These are phyloP conservation scores for Bipolaris bicolor DNA, from an alignment of 2,329 filamentous ascomycete genomes.

Conservation along the genomic window DNA sequence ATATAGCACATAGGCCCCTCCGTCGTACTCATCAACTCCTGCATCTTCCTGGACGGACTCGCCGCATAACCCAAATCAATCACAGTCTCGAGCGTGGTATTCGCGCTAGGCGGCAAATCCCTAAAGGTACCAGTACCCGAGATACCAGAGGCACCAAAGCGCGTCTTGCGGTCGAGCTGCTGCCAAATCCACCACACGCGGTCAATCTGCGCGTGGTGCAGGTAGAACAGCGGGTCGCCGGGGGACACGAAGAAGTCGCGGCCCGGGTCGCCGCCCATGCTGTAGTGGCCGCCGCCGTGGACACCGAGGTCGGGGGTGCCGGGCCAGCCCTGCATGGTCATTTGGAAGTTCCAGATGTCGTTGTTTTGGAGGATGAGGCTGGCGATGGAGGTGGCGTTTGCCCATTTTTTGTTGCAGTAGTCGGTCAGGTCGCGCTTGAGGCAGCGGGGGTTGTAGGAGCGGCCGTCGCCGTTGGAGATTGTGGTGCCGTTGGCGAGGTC, in stretches of 20 bases:
- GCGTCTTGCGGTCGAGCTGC: slow-evolving; percentile 49
- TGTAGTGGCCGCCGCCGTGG: slow-evolving; percentile 50
- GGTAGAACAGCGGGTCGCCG: slow-evolving; percentile 52
- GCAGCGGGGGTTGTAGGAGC: slow-evolving; percentile 32
- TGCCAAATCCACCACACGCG: slow-evolving; percentile 51
- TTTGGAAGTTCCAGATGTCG: slow-evolving; percentile 38
- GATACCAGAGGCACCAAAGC: slow-evolving; percentile 43
- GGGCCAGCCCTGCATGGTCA: slow-evolving; percentile 40
- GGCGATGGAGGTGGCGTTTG: slow-evolving; percentile 31
- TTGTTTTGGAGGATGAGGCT: slow-evolving; percentile 30
- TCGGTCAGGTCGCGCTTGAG: slow-evolving; percentile 35
- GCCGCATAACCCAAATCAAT: slow-evolving; percentile 51
- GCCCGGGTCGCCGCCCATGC: slow-evolving; percentile 52
- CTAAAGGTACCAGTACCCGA: slow-evolving; percentile 55
- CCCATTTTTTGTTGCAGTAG: slow-evolving; percentile 30
- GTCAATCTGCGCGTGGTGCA: slow-evolving; percentile 56
- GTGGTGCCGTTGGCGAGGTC: slow-evolving; percentile 23
- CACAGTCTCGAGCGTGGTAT: slow-evolving; percentile 54
- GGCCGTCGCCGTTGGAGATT: slow-evolving; percentile 35
- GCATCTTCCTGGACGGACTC: slow-evolving; percentile 26
- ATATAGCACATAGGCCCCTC: slow-evolving; percentile 46
- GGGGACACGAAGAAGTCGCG: slow-evolving; percentile 37
- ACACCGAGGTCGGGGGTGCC: slow-evolving; percentile 36
- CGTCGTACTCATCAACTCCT: slow-evolving; percentile 40
- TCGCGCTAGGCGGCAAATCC: slow-evolving; percentile 50